These are phyloP conservation scores for Leccinum pachyderme DNA, from an alignment of 1,284 basidiomycete genomes.

Conservation along the genomic window DNA sequence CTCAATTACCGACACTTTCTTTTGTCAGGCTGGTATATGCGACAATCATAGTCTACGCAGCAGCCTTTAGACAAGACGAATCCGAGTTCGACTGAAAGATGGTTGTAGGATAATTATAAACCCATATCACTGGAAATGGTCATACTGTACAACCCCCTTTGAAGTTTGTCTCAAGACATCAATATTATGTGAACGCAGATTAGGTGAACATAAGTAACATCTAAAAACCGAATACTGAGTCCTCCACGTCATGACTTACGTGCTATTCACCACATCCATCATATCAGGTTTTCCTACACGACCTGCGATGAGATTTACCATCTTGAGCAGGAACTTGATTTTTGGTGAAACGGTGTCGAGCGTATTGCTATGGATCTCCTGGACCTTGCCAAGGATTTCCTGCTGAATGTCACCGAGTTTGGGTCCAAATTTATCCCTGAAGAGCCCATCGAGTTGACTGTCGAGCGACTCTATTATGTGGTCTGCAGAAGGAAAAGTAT, in stretches of 20 bases:
- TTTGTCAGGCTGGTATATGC: conserved; percentile 81
- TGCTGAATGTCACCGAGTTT: conserved; percentile 37
- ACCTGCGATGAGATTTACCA: conserved; percentile 30
- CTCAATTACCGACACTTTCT: background rate
- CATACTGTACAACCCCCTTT: conserved; percentile 4
- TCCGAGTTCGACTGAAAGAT: conserved; percentile 55
- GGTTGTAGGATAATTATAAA: background rate
- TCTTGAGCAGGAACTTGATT: conserved; percentile 31
- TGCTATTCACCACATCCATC: conserved; percentile 2
- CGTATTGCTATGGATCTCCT: conserved; percentile 37
- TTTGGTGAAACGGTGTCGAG: conserved; percentile 40
- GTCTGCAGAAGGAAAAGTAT: conserved; percentile 37
- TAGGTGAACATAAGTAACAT: background rate
- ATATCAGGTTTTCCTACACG: conserved; percentile 31
- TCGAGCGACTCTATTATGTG: conserved; percentile 42
- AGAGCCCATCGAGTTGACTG: conserved; percentile 37
- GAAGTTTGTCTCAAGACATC: background rate
- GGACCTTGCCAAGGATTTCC: conserved; percentile 39
- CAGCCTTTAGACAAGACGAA: conserved; percentile 76
- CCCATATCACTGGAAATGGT: conserved; percentile 11
- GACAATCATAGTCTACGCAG: conserved; percentile 86
- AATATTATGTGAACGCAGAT: background rate
- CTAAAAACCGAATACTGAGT: background rate
- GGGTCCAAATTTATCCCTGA: conserved; percentile 39
- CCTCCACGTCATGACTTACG: conserved; percentile 4